Evolutionary conservation across 1,284 basidiomycete genomes (phyloP).

Genomic region (Coniferiporia weirii): DNA sequence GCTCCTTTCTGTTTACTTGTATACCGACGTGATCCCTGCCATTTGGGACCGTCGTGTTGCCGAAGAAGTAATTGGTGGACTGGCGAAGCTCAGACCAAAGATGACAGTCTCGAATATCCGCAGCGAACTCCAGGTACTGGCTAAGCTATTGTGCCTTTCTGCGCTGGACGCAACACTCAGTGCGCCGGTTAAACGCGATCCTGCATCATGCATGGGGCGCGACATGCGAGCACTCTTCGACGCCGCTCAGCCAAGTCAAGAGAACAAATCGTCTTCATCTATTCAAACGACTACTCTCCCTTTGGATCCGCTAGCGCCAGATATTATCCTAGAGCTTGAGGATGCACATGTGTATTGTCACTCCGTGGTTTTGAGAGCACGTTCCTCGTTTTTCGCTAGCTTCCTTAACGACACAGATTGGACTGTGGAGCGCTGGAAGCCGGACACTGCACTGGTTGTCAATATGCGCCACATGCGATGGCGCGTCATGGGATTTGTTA

Average conservation of each 20-base stretch:
- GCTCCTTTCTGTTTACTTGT: slow-evolving; percentile 81
- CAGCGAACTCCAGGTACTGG: slow-evolving; percentile 53
- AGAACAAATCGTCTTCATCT: slow-evolving; percentile 11
- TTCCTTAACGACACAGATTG: slow-evolving; percentile 85
- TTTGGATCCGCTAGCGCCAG: slow-evolving; percentile 40
- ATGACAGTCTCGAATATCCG: slow-evolving; percentile 46
- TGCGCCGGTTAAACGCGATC: slow-evolving; percentile 44
- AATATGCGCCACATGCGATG: slow-evolving; percentile 74
- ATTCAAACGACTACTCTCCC: slow-evolving; percentile 15
- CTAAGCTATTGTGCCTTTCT: slow-evolving; percentile 50
- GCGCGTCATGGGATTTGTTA: slow-evolving; percentile 72
- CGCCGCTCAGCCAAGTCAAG: slow-evolving; percentile 24
- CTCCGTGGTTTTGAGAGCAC: slow-evolving; percentile 72
- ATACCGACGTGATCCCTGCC: slow-evolving; percentile 79
- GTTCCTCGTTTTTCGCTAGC: slow-evolving; percentile 83
- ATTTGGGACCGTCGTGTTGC: slow-evolving; percentile 82
- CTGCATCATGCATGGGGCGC: slow-evolving; percentile 39
- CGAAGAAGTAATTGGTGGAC: slow-evolving; percentile 38
- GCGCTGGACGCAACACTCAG: slow-evolving; percentile 50
- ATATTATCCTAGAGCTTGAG: slow-evolving; percentile 72
- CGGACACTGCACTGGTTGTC: slow-evolving; percentile 53
- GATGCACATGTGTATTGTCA: slow-evolving; percentile 70
- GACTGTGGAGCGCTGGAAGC: slow-evolving; percentile 56
- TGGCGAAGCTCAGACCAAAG: slow-evolving; percentile 31
- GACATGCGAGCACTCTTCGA: slow-evolving; percentile 48